These are phyloP conservation scores for Podospora didyma DNA, from an alignment of 495 filamentous ascomycete species.

Conservation along the genomic window DNA sequence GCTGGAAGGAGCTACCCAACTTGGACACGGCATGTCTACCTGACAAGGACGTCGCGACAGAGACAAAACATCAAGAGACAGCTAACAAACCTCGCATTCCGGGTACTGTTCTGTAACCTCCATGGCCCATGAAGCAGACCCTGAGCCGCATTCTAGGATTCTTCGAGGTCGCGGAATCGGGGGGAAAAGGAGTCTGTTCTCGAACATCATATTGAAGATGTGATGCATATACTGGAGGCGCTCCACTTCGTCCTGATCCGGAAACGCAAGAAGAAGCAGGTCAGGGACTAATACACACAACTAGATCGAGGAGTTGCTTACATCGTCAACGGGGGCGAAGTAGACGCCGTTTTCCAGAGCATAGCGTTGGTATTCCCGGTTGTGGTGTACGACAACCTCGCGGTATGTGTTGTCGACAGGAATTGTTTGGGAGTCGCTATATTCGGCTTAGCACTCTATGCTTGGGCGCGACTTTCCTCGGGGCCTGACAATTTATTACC, in stretches of 20 bases:
- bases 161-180: slow-evolving; percentile 59
- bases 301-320: slow-evolving; percentile 38
- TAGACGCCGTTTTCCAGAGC: slow-evolving; percentile 70
- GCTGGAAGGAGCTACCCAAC: too few species aligned
- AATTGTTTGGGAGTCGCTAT: slow-evolving; percentile 35
- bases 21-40: too few species aligned
- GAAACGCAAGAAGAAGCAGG: slow-evolving; percentile 1
- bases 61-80: background rate
- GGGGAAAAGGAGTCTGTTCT: slow-evolving; percentile 74
- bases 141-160: slow-evolving; percentile 76
- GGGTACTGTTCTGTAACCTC: slow-evolving; percentile 58
- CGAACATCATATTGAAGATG: slow-evolving; percentile 70
- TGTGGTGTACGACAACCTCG: slow-evolving; percentile 60
- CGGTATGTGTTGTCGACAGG: slow-evolving; percentile 57
- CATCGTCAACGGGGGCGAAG: slow-evolving; percentile 82
- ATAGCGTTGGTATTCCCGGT: slow-evolving; percentile 69
- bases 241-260: slow-evolving; percentile 71
- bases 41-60: background rate
- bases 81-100: slow-evolving; percentile 62
- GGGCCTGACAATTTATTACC: slow-evolving; percentile 12
- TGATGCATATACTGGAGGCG: slow-evolving; percentile 66
- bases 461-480: background rate
- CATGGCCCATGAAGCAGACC: slow-evolving; percentile 53
- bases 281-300: slow-evolving; percentile 6
- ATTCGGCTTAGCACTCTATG: slow-evolving; percentile 16